Percentiles rank a stretch among this genome's conserved stretches.
Conservation (phyloP, 1,284 basidiomycete genomes). For the Hortiboletus rubellus region DNA sequence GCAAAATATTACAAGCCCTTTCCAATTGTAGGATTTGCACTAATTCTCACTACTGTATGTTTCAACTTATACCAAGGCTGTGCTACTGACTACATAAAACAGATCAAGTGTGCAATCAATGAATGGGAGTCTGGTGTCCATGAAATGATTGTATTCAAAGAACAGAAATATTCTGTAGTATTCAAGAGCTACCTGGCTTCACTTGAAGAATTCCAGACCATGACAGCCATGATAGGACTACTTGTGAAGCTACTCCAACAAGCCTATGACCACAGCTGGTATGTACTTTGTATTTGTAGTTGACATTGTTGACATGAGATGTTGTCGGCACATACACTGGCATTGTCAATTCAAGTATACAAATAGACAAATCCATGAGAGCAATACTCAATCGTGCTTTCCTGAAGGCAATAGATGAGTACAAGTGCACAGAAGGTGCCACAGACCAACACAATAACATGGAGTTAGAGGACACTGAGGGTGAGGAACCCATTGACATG, state of each 20-base stretch:
- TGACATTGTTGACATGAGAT: not conserved
- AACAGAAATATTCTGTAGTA: not conserved
- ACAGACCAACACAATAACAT: not conserved
- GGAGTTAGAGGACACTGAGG: not conserved
- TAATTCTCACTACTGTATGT: not conserved
- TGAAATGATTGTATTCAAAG: too few relatives aligned
- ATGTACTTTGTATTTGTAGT: not conserved
- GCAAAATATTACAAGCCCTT: not conserved
- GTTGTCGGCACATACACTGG: not conserved
- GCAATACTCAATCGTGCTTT: not conserved
- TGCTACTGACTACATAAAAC: not conserved
- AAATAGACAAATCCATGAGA: not conserved
- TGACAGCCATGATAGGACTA: not conserved
- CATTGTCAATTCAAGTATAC: too few relatives aligned
- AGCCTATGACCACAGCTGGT: not conserved
- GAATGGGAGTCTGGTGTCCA: not conserved
- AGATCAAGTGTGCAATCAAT: conserved; percentile 1
- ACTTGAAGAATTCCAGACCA: not conserved
- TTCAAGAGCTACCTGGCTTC: not conserved
- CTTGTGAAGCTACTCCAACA: not conserved
- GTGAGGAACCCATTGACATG: too few relatives aligned
- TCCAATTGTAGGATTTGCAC: not conserved
- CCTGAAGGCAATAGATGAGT: not conserved
- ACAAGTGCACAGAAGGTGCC: not conserved
- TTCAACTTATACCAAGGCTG: not conserved